A percentile compares a stretch with the other conserved stretches of the same genome.
These are phyloP conservation scores for Erucastrum elatum DNA, from an alignment of 345 rosid species.

Conservation along the genomic window DNA sequence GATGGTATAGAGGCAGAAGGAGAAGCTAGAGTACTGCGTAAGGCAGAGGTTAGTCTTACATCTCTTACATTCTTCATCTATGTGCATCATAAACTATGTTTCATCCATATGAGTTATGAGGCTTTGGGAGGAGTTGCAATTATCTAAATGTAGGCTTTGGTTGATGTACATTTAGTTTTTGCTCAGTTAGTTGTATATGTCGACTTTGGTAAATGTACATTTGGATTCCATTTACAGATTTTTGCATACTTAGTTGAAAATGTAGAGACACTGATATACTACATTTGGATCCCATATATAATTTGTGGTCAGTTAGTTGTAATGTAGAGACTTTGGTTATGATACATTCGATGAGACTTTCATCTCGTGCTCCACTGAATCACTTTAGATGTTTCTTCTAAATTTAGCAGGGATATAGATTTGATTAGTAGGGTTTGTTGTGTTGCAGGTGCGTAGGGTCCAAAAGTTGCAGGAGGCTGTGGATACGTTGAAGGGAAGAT, in stretches of 20 bases:
- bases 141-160: neutral
- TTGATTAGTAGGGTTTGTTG: neutral
- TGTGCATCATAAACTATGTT: neutral
- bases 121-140: neutral
- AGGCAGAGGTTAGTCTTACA: constrained; percentile 70
- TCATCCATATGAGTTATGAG: neutral
- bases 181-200: too few species aligned
- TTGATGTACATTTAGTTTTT: neutral
- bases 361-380: neutral
- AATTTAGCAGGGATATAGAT: neutral
- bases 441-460: constrained; percentile 64
- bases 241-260: too few species aligned
- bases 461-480: constrained; percentile 70
- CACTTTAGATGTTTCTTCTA: neutral
- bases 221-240: too few species aligned
- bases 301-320: neutral
- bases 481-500: constrained; percentile 68
- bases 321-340: constrained; percentile 1
- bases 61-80: neutral
- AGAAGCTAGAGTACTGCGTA: constrained; percentile 73
- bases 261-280: neutral
- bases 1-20: constrained; percentile 85
- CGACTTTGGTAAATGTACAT: too few species aligned
- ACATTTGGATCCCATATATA: neutral
- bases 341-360: neutral